Percentiles rank a stretch among this genome's conserved stretches.
These are phyloP conservation scores for Cymodocea nodosa DNA, from an alignment of 116 monocot genomes.

Conservation along the genomic window DNA sequence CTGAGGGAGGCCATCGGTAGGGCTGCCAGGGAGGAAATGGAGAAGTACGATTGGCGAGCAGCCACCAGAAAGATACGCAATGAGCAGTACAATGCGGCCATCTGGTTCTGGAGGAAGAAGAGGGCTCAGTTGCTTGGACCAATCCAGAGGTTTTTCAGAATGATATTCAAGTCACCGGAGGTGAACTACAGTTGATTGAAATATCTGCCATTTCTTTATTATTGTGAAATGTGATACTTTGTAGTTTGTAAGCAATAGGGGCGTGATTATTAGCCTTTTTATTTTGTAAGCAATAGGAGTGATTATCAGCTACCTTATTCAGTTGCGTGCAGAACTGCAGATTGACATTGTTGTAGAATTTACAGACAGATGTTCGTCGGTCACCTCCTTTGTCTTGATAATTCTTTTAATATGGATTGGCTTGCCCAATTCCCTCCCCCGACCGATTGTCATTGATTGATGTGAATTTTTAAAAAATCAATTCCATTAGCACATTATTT, in stretches of 20 bases:
- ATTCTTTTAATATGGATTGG: too few relatives aligned
- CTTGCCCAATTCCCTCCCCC: too few relatives aligned
- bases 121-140: constrained; percentile 48
- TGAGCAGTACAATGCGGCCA: constrained; percentile 79
- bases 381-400: too few relatives aligned
- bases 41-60: constrained; percentile 83
- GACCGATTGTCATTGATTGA: too few relatives aligned
- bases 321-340: neutral
- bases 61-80: constrained; percentile 71
- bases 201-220: neutral
- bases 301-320: too few relatives aligned
- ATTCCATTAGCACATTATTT: too few relatives aligned
- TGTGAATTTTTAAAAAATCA: too few relatives aligned
- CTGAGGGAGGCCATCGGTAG: constrained; percentile 60
- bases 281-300: neutral
- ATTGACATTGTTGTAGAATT: neutral
- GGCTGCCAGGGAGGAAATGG: constrained; percentile 73
- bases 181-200: constrained; percentile 17
- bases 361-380: neutral
- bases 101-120: constrained; percentile 80
- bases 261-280: neutral
- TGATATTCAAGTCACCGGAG: constrained; percentile 18
- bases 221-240: neutral
- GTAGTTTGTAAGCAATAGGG: neutral
- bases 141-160: constrained; percentile 38